These are phyloP conservation scores for Mycosphaerella arachidis DNA, from an alignment of 2,329 filamentous ascomycete genomes.

Conservation along the genomic window DNA sequence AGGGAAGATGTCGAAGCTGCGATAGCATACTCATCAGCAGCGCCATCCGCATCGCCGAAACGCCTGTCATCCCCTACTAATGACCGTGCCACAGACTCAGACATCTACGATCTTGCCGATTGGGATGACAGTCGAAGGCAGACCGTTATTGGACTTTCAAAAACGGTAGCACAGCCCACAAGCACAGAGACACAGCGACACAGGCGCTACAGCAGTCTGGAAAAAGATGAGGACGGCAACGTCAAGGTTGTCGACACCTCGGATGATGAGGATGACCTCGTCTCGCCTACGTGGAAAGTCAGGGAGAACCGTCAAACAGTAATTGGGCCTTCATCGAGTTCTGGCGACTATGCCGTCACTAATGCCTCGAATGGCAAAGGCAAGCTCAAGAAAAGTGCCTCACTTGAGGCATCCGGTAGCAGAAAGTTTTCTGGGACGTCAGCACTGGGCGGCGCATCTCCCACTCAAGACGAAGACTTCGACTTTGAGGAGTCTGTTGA, in stretches of 20 bases:
- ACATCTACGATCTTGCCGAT: slow-evolving; percentile 11
- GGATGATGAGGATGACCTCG: not conserved
- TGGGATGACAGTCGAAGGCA: slow-evolving; percentile 15
- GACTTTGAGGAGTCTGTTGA: slow-evolving; percentile 9
- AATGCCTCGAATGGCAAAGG: not conserved
- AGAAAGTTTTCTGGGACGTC: not conserved
- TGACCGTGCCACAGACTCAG: slow-evolving; percentile 7
- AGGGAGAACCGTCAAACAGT: slow-evolving; percentile 18
- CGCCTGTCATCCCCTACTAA: slow-evolving; percentile 7
- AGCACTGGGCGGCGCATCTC: not conserved
- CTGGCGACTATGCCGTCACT: not conserved
- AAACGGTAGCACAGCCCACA: not conserved
- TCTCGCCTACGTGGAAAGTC: slow-evolving; percentile 2
- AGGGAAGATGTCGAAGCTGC: slow-evolving; percentile 27
- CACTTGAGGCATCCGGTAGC: slow-evolving; percentile 7
- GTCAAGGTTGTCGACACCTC: slow-evolving; percentile 10
- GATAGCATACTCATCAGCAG: slow-evolving; percentile 15
- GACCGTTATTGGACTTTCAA: slow-evolving; percentile 18
- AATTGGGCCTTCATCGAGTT: slow-evolving; percentile 12
- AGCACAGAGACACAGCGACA: slow-evolving; percentile 10
- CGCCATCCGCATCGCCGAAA: slow-evolving; percentile 3
- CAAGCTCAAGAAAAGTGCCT: slow-evolving; percentile 4
- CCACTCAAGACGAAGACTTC: not conserved
- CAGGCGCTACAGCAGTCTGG: slow-evolving; percentile 16
- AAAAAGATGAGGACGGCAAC: slow-evolving; percentile 15